Percentiles rank a stretch among this genome's conserved stretches.
phyloP scores from a whole-genome alignment of 495 filamentous ascomycete genomes.

The Penicillium coprophilum region DNA sequence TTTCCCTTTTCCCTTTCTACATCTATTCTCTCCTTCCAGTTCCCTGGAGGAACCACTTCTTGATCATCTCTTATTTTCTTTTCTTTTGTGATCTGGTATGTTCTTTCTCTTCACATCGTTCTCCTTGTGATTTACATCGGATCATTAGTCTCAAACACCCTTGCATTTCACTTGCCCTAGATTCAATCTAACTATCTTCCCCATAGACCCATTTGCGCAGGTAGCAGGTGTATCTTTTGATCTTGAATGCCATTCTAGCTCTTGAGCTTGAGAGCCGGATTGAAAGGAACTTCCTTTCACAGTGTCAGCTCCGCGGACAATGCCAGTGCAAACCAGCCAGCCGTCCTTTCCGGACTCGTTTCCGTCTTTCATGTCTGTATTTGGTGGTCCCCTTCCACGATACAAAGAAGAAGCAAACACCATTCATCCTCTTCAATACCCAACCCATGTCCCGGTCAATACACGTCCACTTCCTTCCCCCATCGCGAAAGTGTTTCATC shows the following conservation, averaged over 20 bases:
- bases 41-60: constrained; percentile 46
- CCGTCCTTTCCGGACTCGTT: constrained; percentile 59
- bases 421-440: constrained; percentile 30
- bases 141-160: constrained; percentile 28
- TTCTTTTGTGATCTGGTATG: constrained; percentile 23
- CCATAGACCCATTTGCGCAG: constrained; percentile 43
- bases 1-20: constrained; percentile 23
- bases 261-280: constrained; percentile 26
- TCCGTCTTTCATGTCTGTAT: constrained; percentile 72
- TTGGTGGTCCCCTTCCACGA: constrained; percentile 40
- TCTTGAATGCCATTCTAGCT: constrained; percentile 24
- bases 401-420: constrained; percentile 36
- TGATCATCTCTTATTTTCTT: constrained; percentile 13
- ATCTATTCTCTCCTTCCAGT: constrained; percentile 28
- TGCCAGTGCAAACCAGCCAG: constrained; percentile 50
- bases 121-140: constrained; percentile 20
- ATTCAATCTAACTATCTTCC: constrained; percentile 32
- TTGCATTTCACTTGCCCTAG: constrained; percentile 23
- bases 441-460: constrained; percentile 36
- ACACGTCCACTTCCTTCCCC: constrained; percentile 36
- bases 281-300: constrained; percentile 16
- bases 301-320: constrained; percentile 23
- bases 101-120: constrained; percentile 4
- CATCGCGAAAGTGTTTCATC: constrained; percentile 61
- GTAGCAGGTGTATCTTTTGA: constrained; percentile 41